A percentile compares a stretch with the other conserved stretches of the same genome.
Evolutionary conservation across 148 eudicot genomes (phyloP).

Genomic region (Heliamphora exappendiculata): DNA sequence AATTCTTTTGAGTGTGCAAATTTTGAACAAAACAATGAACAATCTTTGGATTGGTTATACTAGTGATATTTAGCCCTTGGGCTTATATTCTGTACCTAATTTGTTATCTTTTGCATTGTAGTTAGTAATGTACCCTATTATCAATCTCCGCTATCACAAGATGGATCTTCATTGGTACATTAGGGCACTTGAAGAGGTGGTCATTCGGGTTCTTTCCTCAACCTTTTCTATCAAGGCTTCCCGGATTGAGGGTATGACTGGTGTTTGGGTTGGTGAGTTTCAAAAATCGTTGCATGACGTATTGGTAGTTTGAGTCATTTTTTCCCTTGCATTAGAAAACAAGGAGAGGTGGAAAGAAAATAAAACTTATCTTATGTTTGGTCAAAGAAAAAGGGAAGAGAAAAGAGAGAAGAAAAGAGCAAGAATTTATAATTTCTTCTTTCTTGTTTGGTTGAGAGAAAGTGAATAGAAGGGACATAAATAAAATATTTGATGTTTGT

Average conservation of each 20-base stretch:
- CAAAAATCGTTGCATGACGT: conserved; percentile 1
- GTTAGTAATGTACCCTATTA: conserved; percentile 84
- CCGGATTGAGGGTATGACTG: conserved; percentile 64
- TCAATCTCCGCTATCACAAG: conserved; percentile 77
- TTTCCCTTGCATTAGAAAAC: neutral
- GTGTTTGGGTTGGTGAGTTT: conserved; percentile 93
- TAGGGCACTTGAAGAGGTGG: conserved; percentile 84
- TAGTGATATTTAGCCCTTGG: neutral
- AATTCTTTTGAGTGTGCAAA: neutral
- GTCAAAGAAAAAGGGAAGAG: neutral
- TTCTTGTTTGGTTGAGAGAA: neutral
- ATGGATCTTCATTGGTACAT: conserved; percentile 99
- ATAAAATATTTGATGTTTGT: neutral
- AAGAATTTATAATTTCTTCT: neutral
- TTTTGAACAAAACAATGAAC: neutral
- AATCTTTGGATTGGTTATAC: neutral
- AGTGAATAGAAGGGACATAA: neutral
- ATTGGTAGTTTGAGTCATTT: neutral
- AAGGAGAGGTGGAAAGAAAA: neutral
- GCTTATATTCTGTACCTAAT: conserved; percentile 11
- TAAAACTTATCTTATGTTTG: neutral
- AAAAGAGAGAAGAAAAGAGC: neutral
- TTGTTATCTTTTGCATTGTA: conserved; percentile 30
- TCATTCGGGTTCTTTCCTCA: conserved; percentile 68
- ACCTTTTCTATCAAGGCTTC: conserved; percentile 64